phyloP scores from a whole-genome alignment of 768 basidiomycete species.

The Phanerochaete sordida region DNA sequence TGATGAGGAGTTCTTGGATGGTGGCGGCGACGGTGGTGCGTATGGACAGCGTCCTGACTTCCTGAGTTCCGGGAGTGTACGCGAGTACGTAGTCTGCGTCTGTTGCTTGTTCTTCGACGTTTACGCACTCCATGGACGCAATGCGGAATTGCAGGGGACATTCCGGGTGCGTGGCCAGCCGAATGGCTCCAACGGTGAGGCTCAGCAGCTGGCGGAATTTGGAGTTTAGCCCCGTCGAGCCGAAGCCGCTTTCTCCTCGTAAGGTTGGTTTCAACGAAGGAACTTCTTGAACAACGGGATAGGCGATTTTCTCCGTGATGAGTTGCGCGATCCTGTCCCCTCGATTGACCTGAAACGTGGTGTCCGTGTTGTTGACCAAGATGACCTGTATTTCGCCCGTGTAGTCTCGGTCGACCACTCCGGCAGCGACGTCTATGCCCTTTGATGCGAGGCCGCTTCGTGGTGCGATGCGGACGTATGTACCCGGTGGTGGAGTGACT shows the following conservation, averaged over 20 bases:
- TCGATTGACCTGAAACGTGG: background rate
- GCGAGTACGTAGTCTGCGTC: background rate
- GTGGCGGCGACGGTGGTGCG: background rate
- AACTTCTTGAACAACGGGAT: background rate
- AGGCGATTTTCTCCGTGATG: conserved; percentile 1
- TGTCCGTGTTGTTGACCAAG: conserved; percentile 6
- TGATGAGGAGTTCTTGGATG: background rate
- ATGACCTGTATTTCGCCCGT: conserved; percentile 5
- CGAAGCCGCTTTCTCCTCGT: background rate
- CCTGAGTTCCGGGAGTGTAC: background rate
- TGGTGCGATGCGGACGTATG: background rate
- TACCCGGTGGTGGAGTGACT: background rate
- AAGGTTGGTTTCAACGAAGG: background rate
- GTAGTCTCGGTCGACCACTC: conserved; percentile 5
- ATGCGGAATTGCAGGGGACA: background rate
- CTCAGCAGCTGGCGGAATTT: background rate
- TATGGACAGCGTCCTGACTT: background rate
- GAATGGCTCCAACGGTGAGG: background rate
- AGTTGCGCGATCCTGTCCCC: conserved; percentile 5
- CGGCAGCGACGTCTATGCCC: conserved; percentile 3
- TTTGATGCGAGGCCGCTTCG: background rate
- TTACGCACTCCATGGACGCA: no score
- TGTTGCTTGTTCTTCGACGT: background rate
- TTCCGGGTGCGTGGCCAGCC: background rate
- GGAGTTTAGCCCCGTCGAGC: background rate